Evolutionary conservation across 2,329 filamentous ascomycete genomes (phyloP).

Genomic region (Trichophyton rubrum): DNA sequence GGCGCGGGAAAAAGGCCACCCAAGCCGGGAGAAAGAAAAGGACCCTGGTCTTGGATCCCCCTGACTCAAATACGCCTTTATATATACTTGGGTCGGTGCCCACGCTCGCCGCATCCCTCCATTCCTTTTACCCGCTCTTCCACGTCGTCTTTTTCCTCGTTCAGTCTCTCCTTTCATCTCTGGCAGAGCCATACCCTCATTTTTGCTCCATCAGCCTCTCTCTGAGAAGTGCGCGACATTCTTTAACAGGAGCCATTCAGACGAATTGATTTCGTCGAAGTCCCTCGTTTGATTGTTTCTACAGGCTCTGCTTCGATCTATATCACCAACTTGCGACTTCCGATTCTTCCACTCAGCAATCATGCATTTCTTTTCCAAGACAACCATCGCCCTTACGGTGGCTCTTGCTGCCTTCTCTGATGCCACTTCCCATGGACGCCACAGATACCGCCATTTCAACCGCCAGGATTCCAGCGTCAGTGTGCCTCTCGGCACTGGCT

Average conservation of each 20-base stretch:
- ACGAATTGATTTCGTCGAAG: constrained; percentile 28
- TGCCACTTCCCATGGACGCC: constrained; percentile 20
- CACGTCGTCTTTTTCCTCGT: neutral
- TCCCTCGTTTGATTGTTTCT: constrained; percentile 12
- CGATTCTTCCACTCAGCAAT: constrained; percentile 9
- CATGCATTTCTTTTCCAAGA: constrained; percentile 28
- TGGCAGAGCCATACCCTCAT: constrained; percentile 10
- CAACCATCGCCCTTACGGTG: constrained; percentile 25
- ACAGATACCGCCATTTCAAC: constrained; percentile 6
- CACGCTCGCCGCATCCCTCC: neutral
- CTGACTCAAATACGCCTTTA: neutral
- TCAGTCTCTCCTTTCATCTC: neutral
- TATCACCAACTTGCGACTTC: neutral
- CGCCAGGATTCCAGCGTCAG: neutral
- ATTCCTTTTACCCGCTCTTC: neutral
- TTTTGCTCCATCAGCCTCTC: constrained; percentile 10
- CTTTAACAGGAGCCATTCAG: constrained; percentile 7
- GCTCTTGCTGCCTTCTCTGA: constrained; percentile 26
- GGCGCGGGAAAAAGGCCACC: neutral
- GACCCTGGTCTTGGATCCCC: neutral
- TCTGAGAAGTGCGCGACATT: constrained; percentile 5
- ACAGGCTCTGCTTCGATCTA: neutral
- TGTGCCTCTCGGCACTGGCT: neutral
- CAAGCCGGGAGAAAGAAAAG: neutral
- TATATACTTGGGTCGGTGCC: neutral